Percentiles rank a stretch among this genome's conserved stretches.
phyloP scores from a whole-genome alignment of 202 grass and related monocot species.

The Alloteropsis angusta region DNA sequence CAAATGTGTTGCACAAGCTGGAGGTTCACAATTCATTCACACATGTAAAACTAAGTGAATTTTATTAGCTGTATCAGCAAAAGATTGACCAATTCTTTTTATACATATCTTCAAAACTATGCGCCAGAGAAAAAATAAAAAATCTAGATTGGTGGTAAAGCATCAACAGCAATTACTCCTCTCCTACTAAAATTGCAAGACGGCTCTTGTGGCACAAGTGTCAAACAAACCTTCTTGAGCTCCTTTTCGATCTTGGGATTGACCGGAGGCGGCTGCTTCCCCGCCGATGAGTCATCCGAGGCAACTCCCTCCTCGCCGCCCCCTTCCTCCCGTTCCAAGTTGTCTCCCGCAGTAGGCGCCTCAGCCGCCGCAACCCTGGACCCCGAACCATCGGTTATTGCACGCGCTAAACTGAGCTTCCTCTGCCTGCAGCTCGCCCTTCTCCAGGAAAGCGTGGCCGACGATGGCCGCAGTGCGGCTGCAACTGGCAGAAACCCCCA shows the following conservation, averaged over 20 bases:
- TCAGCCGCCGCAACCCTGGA: conserved; percentile 26
- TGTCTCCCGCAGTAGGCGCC: conserved; percentile 21
- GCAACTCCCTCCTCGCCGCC: not conserved
- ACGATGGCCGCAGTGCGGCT: conserved; percentile 19
- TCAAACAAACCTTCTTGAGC: conserved; percentile 71
- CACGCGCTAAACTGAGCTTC: not conserved
- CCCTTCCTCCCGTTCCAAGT: conserved; percentile 8
- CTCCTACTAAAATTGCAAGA: not conserved
- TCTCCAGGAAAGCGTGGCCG: not conserved
- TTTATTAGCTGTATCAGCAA: not conserved
- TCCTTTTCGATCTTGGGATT: conserved; percentile 71
- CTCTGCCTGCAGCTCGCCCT: not conserved
- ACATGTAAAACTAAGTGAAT: not conserved
- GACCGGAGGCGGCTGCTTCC: conserved; percentile 12
- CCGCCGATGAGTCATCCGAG: not conserved
- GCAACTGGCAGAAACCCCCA: conserved; percentile 24
- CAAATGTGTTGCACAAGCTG: not conserved
- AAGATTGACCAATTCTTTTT: not conserved
- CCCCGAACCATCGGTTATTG: conserved; percentile 30
- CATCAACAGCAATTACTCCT: not conserved
- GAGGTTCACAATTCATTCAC: not conserved
- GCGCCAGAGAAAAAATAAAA: not conserved
- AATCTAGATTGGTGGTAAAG: not conserved
- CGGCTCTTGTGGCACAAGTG: not conserved
- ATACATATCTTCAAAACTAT: not conserved